Evolutionary conservation across 306 rosid species (phyloP).

Genomic region (Rubus idaeus): DNA sequence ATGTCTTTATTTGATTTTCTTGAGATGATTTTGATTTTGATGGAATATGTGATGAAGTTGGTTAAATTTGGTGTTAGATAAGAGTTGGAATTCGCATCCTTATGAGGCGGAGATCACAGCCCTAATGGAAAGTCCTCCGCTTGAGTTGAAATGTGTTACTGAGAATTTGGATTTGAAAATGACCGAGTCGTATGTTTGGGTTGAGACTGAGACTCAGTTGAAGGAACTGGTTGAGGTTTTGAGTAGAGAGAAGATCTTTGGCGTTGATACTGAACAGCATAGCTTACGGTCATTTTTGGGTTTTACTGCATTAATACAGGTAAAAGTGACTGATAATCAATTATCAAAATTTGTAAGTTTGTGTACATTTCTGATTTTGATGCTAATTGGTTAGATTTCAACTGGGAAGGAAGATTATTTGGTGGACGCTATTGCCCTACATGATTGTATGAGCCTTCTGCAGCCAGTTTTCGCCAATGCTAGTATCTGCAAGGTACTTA

Average conservation of each 20-base stretch:
- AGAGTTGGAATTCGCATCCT: conserved; percentile 56
- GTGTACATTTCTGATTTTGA: conserved; percentile 6
- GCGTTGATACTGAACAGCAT: conserved; percentile 94
- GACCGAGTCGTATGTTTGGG: conserved; percentile 63
- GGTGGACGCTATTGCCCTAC: conserved; percentile 83
- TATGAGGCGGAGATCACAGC: conserved; percentile 59
- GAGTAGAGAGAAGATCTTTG: conserved; percentile 53
- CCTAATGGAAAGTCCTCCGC: conserved; percentile 38
- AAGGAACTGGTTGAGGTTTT: conserved; percentile 53
- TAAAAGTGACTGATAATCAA: conserved; percentile 9
- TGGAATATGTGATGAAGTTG: neutral
- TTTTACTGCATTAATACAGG: conserved; percentile 84
- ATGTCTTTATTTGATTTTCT: neutral
- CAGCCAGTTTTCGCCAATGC: conserved; percentile 70
- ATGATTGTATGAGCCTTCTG: conserved; percentile 69
- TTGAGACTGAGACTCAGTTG: conserved; percentile 59
- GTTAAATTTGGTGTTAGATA: conserved; percentile 39
- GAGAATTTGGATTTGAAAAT: conserved; percentile 40
- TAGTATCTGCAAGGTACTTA: conserved; percentile 73
- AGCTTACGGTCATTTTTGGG: conserved; percentile 76
- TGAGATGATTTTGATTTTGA: neutral
- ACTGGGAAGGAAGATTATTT: conserved; percentile 75
- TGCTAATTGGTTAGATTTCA: conserved; percentile 59
- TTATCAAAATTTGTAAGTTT: neutral
- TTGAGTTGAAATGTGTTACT: conserved; percentile 41